These are phyloP conservation scores for Pythium diclinum DNA, from an alignment of 352 stramenopile species.

Conservation along the genomic window DNA sequence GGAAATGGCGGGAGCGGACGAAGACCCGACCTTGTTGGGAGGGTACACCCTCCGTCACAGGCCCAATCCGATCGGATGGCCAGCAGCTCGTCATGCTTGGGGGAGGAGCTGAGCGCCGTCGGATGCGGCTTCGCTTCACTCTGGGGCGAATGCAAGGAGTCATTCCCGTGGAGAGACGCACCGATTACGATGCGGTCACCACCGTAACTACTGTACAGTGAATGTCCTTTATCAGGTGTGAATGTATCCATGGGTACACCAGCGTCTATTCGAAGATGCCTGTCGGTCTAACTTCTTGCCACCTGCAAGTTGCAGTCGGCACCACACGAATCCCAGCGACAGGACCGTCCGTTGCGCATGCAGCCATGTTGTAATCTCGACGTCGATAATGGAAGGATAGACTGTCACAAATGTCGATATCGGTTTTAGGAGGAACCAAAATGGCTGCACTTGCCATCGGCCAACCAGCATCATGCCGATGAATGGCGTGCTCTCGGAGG, in stretches of 20 bases:
- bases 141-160: too few species aligned
- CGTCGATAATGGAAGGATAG: background rate
- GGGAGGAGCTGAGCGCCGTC: background rate
- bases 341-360: background rate
- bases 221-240: background rate
- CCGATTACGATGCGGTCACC: too few species aligned
- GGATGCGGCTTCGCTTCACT: background rate
- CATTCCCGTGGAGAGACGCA: too few species aligned
- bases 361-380: constrained; percentile 10
- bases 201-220: background rate
- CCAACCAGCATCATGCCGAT: constrained; percentile 30
- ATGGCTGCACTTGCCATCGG: constrained; percentile 1
- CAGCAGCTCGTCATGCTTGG: background rate
- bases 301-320: background rate
- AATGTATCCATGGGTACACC: too few species aligned
- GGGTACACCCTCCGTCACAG: background rate
- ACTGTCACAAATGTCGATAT: constrained; percentile 13
- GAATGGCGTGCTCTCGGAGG: constrained; percentile 64
- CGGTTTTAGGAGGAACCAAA: constrained; percentile 12
- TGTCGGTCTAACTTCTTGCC: background rate
- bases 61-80: background rate
- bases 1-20: constrained; percentile 9
- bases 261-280: too few species aligned
- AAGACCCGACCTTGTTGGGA: background rate
- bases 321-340: background rate